phyloP scores from a whole-genome alignment of 768 basidiomycete genomes.

The Lactarius tabidus region DNA sequence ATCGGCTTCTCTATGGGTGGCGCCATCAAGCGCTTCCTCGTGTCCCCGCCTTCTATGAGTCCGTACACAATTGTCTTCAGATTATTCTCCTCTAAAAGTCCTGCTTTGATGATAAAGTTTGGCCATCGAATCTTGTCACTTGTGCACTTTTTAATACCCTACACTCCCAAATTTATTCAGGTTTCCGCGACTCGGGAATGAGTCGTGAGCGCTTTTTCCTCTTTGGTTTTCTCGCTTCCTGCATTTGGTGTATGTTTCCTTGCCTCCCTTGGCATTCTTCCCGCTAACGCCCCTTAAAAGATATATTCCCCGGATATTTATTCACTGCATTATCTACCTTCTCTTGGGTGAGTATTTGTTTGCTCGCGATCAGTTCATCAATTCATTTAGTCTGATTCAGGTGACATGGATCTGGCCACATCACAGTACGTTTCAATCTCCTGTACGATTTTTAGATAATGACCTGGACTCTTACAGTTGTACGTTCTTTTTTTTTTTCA shows the following conservation, averaged over 20 bases:
- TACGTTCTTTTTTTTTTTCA: constrained; percentile 18
- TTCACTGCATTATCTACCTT: constrained; percentile 27
- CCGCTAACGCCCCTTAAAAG: constrained; percentile 29
- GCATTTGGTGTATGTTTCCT: constrained; percentile 43
- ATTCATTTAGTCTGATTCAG: constrained; percentile 5
- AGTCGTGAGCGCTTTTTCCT: constrained; percentile 76
- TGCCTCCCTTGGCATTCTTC: not conserved
- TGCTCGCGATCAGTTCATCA: not conserved
- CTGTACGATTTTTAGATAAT: not conserved
- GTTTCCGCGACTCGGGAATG: constrained; percentile 58
- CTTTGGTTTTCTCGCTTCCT: constrained; percentile 51
- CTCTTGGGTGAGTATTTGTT: constrained; percentile 23
- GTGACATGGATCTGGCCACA: constrained; percentile 27
- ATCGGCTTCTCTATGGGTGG: constrained; percentile 86
- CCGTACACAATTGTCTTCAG: constrained; percentile 12
- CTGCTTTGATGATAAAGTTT: constrained; percentile 39
- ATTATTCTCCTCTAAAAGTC: not conserved
- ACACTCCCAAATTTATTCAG: constrained; percentile 64
- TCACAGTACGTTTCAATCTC: constrained; percentile 17
- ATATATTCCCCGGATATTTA: constrained; percentile 26
- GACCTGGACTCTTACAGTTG: constrained; percentile 17
- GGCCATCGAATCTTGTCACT: constrained; percentile 71
- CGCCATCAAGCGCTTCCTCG: constrained; percentile 69
- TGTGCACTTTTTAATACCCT: constrained; percentile 77
- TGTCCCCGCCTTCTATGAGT: constrained; percentile 52